These are phyloP conservation scores for Knoxia roxburghii DNA, from an alignment of 257 asterid species.

Conservation along the genomic window DNA sequence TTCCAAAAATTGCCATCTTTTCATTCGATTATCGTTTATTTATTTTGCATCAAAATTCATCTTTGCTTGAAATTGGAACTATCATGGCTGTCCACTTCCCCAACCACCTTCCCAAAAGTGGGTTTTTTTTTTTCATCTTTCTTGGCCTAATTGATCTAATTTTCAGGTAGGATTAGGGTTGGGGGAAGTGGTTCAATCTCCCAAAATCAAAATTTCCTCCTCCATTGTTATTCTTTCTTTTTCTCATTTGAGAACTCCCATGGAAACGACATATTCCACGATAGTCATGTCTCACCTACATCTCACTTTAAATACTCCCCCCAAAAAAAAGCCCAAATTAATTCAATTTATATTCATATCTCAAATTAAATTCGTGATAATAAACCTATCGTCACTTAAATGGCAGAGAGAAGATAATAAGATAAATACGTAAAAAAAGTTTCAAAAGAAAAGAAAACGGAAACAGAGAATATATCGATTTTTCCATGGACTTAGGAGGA, in stretches of 20 bases:
- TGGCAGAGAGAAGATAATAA: no score
- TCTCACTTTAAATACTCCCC: no score
- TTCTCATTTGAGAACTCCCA: not conserved
- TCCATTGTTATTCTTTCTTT: not conserved
- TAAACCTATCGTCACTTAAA: no score
- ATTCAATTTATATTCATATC: no score
- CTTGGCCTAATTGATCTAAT: not conserved
- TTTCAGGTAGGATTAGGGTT: not conserved
- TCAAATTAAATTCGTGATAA: no score
- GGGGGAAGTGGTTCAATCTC: slow-evolving; percentile 8
- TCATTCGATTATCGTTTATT: no score
- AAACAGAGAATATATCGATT: slow-evolving; percentile 15
- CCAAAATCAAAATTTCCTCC: not conserved
- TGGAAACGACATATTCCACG: not conserved
- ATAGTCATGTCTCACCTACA: not conserved
- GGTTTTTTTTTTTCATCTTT: not conserved
- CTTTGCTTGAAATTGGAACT: not conserved
- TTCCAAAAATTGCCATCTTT: no score
- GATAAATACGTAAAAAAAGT: no score
- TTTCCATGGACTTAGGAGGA: slow-evolving; percentile 24
- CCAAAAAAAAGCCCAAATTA: no score
- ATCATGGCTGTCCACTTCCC: not conserved
- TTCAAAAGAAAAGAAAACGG: not conserved
- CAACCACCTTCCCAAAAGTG: not conserved
- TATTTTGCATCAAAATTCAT: not conserved